Evolutionary conservation across 1,284 basidiomycete species (phyloP), one percentile per base, ranked within the genome.

Genomic region (Pseudozyma sp.): DNA sequence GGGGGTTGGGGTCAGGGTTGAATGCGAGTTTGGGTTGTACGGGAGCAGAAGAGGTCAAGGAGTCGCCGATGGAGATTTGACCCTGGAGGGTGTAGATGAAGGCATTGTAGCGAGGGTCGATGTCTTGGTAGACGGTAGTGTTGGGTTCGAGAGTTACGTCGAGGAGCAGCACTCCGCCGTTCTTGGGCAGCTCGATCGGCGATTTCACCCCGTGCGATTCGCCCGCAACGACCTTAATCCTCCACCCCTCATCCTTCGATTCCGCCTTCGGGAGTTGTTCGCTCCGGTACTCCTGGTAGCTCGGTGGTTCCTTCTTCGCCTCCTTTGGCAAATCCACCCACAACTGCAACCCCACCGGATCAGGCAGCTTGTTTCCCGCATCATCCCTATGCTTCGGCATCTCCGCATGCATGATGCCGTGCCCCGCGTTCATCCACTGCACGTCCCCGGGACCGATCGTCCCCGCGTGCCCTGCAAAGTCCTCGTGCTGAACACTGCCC

Each of bases 241-340:
- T 48, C 74, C 88, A 88, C 34, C 92, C 93, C 5, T 90, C 91
- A 7, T 87, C 87, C 1, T 92, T 90, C 53, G 94, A 91, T 54
- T 63, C 46, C 16, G 75, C 80, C 1, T 75, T 75, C 3, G 82
- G 82, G 46, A 86, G 70, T 88, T 83, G 81, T 8, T 72, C 68
- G 2, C 85, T 84, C 29, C 83, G 82, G 59, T 85, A 85, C 77
- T 88, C 88, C 71, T 88, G 87, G 81, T 88, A 88, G 13, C 78
- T 80, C 5, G 88, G 86, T 24, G 86, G 85, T 60, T 90, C 89
- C 89, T 94, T 92, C 86, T 97, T 98, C 85, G 89, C 89, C 86
- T 92, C 83, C 77, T 91, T 91, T 0, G 95, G 96, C 16, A 98
- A 87, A 85, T 97, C 95, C 47, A 97, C 87, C 96, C 95, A 97